These are phyloP conservation scores for Ceratocystiopsis minuta DNA, from an alignment of 2,329 filamentous ascomycete genomes.

Conservation along the genomic window DNA sequence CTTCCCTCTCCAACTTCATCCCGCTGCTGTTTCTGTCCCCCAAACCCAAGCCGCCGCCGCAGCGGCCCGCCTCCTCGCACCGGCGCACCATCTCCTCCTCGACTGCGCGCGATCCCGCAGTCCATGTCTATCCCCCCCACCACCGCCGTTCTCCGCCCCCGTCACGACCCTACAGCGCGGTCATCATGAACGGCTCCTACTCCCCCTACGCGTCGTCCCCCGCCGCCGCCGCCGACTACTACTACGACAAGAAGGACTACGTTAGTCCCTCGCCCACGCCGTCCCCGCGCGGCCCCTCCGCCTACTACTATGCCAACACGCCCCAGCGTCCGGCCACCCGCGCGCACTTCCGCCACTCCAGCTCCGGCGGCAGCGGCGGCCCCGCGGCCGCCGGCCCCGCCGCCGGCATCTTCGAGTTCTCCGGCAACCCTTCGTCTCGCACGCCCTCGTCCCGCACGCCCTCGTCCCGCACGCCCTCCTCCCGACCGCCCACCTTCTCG, in stretches of 20 bases:
- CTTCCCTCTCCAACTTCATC: conserved; percentile 8
- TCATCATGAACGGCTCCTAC: conserved; percentile 22
- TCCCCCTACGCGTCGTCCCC: conserved; percentile 30
- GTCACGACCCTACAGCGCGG: conserved; percentile 14
- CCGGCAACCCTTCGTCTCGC: conserved; percentile 2
- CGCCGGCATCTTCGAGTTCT: conserved; percentile 14
- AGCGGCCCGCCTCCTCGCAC: conserved; percentile 3
- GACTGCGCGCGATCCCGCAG: background rate
- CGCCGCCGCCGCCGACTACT: conserved; percentile 25
- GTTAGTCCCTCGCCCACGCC: conserved; percentile 38
- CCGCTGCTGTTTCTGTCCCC: conserved; percentile 8
- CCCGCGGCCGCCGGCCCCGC: conserved; percentile 11
- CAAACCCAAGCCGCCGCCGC: conserved; percentile 4
- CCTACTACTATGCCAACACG: conserved; percentile 23
- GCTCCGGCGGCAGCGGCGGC: conserved; percentile 20
- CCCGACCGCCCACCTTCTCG: conserved; percentile 32
- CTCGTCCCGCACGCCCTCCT: conserved; percentile 14
- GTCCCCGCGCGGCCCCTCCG: conserved; percentile 28
- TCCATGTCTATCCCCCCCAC: background rate
- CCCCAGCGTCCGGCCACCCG: conserved; percentile 34
- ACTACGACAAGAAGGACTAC: conserved; percentile 31
- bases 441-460: conserved; percentile 13
- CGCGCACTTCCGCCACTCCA: conserved; percentile 28
- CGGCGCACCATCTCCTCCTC: conserved; percentile 1
- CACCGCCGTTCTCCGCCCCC: conserved; percentile 10